Evolutionary conservation across 2,329 filamentous ascomycete species (phyloP), one percentile per base, ranked within the genome.

Genomic region (Claviceps humidiphila): DNA sequence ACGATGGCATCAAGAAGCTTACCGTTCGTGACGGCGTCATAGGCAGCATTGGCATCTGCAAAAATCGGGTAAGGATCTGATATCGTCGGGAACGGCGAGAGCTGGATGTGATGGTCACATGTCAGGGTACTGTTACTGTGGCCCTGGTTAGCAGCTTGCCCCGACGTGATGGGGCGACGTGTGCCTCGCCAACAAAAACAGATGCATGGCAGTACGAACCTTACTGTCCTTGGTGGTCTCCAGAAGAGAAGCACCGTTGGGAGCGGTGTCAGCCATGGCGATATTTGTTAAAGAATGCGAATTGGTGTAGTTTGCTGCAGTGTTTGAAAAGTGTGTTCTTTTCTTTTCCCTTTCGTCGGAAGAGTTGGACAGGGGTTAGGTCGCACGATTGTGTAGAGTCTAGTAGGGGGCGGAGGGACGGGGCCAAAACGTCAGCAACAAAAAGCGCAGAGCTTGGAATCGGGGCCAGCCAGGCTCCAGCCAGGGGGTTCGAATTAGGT

Each of bases 221-320:
- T 69, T 71, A 80, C 76, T 78, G 62, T 65, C 69, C 66, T 76
- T 77, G 61, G 75, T 67, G 58, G 66, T 63, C 58, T 76, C 67
- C 56, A 72, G 56, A 58, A 68, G 65, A 59, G 72, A 69, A 59
- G 60, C 68, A 63, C 73, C 74, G 66, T 76, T 77, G 66, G 66
- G 64, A 53, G 65, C 61, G 58, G 64, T 59, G 58, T 67, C 65
- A 59, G 67, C 63, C 60, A 67, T 59, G 45, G 49, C 38, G 53
- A 53, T 45, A 24, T 22, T 44, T 26, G 49, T 7, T 38, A 50
- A 44, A 22, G 20, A 34, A 51, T 46, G 39, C 37, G 16, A 44
- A 40, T 47, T 26, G 6, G 16, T 20, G 54, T n/a, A 48, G 40
- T 22, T 49, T 46, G 40, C 55, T 51, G 51, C 41, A 42, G 51